Percentiles rank a stretch among this genome's conserved stretches.
Evolutionary conservation across 2,329 filamentous ascomycete genomes (phyloP).

Genomic region (Diaporthe citrichinensis): DNA sequence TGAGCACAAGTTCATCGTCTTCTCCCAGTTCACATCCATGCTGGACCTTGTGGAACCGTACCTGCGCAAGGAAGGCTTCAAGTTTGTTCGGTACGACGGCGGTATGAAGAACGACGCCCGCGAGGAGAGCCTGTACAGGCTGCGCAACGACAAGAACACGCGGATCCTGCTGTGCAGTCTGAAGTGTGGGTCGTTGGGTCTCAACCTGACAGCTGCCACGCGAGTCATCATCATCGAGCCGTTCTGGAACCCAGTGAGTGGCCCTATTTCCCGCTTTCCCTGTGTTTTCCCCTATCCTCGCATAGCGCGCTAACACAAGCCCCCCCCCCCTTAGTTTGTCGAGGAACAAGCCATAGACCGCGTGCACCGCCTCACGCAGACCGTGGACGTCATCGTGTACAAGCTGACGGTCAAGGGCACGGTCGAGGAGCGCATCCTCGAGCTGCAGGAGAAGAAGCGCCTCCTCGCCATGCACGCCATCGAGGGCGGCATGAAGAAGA

Average conservation of each 20-base stretch:
- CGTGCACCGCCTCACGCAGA: conserved; percentile 98
- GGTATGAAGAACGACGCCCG: conserved; percentile 94
- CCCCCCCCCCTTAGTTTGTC: conserved; percentile 79
- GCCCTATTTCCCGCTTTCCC: too few relatives aligned
- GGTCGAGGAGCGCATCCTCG: conserved; percentile 95
- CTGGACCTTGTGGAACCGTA: conserved; percentile 96
- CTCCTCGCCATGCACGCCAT: conserved; percentile 93
- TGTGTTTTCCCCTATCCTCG: too few relatives aligned
- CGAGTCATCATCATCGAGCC: conserved; percentile 96
- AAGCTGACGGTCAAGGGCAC: conserved; percentile 89
- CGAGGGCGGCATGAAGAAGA: conserved; percentile 79
- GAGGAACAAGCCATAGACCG: conserved; percentile 99
- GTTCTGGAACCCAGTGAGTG: conserved; percentile 93
- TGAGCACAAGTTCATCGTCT: conserved; percentile 97
- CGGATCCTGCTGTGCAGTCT: conserved; percentile 92
- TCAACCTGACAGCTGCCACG: conserved; percentile 94
- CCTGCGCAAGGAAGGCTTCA: conserved; percentile 79
- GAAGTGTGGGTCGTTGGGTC: conserved; percentile 91
- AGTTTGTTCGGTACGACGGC: conserved; percentile 92
- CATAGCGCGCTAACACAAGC: too few relatives aligned
- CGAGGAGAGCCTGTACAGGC: conserved; percentile 84
- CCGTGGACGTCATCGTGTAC: conserved; percentile 93
- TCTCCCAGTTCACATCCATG: conserved; percentile 99
- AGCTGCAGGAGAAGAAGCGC: conserved; percentile 93
- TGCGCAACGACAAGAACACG: conserved; percentile 81